These are phyloP conservation scores for Colletotrichum chrysophilum DNA, from an alignment of 2,329 filamentous ascomycete species.

Conservation along the genomic window DNA sequence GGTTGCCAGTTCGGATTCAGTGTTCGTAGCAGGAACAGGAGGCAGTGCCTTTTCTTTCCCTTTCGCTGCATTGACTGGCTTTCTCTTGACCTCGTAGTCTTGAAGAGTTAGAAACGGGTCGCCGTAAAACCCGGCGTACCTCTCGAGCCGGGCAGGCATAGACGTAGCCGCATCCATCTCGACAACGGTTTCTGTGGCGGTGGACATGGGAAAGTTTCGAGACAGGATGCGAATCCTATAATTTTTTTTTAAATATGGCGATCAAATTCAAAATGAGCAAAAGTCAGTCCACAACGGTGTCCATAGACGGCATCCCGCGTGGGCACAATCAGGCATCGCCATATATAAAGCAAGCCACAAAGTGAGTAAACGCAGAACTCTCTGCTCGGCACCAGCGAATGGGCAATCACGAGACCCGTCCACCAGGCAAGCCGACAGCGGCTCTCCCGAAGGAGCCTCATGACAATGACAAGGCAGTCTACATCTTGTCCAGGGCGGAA, in stretches of 20 bases:
- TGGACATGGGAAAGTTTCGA: not conserved
- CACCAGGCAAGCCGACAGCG: not conserved
- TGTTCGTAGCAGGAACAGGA: not conserved
- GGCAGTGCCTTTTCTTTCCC: not conserved
- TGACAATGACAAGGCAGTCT: slow-evolving; percentile 12
- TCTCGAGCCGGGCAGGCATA: slow-evolving; percentile 20
- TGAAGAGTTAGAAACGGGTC: slow-evolving; percentile 31
- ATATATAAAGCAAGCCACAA: not conserved
- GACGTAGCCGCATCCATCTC: not conserved
- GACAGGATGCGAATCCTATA: not conserved
- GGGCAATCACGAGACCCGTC: not conserved
- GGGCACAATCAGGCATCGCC: not conserved
- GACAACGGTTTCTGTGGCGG: not conserved
- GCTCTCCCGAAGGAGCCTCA: not conserved
- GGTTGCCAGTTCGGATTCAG: slow-evolving; percentile 22
- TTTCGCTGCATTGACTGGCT: not conserved
- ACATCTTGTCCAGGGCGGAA: not conserved
- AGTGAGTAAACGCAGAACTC: not conserved
- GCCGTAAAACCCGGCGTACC: slow-evolving; percentile 33
- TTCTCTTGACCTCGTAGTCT: not conserved
- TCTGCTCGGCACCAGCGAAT: not conserved
- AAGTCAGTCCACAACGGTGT: not conserved
- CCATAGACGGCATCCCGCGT: not conserved
- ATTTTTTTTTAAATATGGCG: not conserved
- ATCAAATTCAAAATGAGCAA: not conserved